Evolutionary conservation across 352 stramenopile genomes (phyloP).

Genomic region (Pythium coloratum): DNA sequence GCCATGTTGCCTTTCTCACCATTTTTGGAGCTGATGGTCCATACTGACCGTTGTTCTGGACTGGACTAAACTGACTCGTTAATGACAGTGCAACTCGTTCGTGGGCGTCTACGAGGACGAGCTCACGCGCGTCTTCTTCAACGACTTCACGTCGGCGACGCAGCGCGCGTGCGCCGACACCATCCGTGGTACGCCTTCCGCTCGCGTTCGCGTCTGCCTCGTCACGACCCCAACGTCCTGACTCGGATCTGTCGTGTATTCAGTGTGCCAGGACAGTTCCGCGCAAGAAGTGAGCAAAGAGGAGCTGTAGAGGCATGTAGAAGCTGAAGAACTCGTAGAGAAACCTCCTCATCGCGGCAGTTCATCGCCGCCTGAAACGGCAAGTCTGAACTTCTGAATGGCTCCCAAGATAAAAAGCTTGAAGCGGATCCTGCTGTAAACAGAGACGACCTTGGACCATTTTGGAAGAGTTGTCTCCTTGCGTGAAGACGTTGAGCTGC

Average conservation of each 20-base stretch:
- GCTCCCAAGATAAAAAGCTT: not conserved
- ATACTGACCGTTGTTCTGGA: not conserved
- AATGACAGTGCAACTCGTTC: constrained; percentile 67
- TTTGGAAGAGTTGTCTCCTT: not conserved
- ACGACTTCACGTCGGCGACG: constrained; percentile 68
- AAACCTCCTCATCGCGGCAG: not conserved
- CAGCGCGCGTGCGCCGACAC: constrained; percentile 51
- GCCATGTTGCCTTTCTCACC: not conserved
- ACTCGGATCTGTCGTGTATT: not conserved
- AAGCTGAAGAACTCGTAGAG: not conserved
- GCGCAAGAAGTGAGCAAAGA: constrained; percentile 28
- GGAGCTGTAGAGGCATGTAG: constrained; percentile 35
- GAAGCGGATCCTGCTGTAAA: not conserved
- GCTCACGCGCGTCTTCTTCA: constrained; percentile 74
- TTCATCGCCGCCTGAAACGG: not conserved
- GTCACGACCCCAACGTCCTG: not conserved
- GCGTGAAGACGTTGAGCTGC: not conserved
- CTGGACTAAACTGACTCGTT: not conserved
- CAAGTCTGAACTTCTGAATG: not conserved
- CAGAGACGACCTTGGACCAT: not conserved
- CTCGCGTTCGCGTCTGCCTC: not conserved
- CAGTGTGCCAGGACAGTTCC: constrained; percentile 12
- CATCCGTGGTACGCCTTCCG: constrained; percentile 43
- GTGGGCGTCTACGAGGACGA: constrained; percentile 80
- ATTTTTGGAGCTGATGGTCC: not conserved